These are phyloP conservation scores for Arachnopeziza araneosa DNA, from an alignment of 2,329 filamentous ascomycete genomes.

Conservation along the genomic window DNA sequence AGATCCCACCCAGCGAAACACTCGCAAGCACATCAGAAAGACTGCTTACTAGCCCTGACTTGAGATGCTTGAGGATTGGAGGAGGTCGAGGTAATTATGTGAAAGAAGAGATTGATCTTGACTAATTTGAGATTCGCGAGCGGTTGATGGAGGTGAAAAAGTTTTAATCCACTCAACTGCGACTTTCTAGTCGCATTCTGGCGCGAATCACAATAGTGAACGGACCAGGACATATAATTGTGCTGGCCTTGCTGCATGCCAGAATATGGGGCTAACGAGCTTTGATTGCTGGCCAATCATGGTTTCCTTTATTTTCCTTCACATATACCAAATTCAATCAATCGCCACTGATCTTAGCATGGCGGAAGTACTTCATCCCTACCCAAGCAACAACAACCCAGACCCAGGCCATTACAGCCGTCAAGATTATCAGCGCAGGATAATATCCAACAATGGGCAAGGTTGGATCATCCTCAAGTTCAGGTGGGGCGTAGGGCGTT, in stretches of 20 bases:
- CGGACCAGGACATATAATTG: not conserved
- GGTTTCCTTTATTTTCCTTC: not conserved
- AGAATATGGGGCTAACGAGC: no score
- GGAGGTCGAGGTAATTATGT: not conserved
- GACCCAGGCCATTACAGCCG: constrained; percentile 95
- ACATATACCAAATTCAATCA: constrained; percentile 13
- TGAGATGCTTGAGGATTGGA: not conserved
- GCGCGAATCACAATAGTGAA: not conserved
- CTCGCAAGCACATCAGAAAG: not conserved
- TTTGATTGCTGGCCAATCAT: not conserved
- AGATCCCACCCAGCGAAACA: not conserved
- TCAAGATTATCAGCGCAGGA: constrained; percentile 86
- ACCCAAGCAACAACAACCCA: constrained; percentile 98
- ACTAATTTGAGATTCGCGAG: not conserved
- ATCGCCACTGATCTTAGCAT: constrained; percentile 72
- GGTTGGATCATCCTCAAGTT: constrained; percentile 91
- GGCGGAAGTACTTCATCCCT: constrained; percentile 98
- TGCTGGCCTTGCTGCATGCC: not conserved
- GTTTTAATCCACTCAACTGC: not conserved
- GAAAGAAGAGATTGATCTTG: not conserved
- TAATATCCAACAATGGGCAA: constrained; percentile 97
- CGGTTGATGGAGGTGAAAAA: not conserved
- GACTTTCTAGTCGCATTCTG: not conserved
- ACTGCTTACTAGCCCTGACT: not conserved
- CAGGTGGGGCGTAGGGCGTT: constrained; percentile 90